Percentiles rank a stretch among this genome's conserved stretches.
Conservation (phyloP, 169 alveolate genomes). For the Plasmodium gaboni region DNA sequence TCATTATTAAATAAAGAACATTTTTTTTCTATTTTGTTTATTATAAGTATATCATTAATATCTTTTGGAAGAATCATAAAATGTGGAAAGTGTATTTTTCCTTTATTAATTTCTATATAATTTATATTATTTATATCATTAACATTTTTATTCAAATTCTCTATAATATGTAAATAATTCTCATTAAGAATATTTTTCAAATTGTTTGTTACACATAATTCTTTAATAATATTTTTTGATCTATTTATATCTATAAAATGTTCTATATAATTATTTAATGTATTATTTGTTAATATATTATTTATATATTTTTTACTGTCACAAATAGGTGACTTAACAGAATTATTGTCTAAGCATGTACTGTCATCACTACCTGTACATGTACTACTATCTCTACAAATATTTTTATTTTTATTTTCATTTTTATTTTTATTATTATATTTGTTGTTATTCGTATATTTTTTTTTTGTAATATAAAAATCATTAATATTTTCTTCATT, state of each 20-base stretch:
- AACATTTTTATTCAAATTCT: not conserved
- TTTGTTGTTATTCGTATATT: not conserved
- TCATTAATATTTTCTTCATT: too few species aligned
- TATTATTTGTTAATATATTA: not conserved
- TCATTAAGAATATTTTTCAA: conserved; percentile 1
- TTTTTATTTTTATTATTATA: not conserved
- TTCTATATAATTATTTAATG: conserved; percentile 25
- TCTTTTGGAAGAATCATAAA: not conserved
- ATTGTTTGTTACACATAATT: conserved; percentile 4
- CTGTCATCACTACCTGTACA: too few species aligned
- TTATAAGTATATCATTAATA: not conserved
- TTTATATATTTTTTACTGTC: not conserved
- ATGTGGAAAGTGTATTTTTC: too few species aligned
- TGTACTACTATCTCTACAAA: too few species aligned
- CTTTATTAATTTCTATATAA: not conserved
- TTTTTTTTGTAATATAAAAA: not conserved
- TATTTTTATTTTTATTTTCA: not conserved
- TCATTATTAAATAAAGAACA: too few species aligned
- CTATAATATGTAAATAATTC: not conserved
- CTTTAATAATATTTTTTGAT: conserved; percentile 24
- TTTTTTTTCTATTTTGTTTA: too few species aligned
- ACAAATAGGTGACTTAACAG: not conserved
- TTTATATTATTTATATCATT: not conserved
- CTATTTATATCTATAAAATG: conserved; percentile 35
- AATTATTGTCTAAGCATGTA: not conserved